Evolutionary conservation across 352 stramenopile species (phyloP).

Genomic region (Thalassiosira sp.): DNA sequence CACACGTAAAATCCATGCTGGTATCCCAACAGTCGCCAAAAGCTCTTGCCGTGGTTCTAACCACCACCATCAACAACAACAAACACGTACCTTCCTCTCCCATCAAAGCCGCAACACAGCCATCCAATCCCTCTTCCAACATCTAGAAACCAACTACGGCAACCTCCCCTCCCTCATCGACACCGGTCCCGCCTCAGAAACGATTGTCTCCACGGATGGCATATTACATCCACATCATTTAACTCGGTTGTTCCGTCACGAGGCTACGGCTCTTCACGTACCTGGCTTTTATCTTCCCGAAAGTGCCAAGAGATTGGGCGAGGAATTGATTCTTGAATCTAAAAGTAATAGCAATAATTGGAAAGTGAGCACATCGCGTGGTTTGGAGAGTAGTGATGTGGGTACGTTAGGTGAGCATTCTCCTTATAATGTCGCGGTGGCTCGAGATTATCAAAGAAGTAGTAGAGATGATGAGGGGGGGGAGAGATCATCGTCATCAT

Average conservation of each 20-base stretch:
- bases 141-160: conserved; percentile 60
- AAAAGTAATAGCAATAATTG: conserved; percentile 69
- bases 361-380: conserved; percentile 80
- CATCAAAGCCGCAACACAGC: conserved; percentile 31
- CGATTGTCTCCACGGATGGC: conserved; percentile 51
- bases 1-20: background rate
- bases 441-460: too few species aligned
- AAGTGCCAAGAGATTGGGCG: conserved; percentile 52
- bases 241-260: conserved; percentile 61
- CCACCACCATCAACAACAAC: background rate
- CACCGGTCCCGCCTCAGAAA: conserved; percentile 45
- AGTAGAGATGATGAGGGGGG: conserved; percentile 4
- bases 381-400: conserved; percentile 85
- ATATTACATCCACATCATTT: conserved; percentile 56
- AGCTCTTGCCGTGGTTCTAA: background rate
- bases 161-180: conserved; percentile 57
- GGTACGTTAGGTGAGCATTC: conserved; percentile 66
- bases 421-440: conserved; percentile 69
- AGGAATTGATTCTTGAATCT: conserved; percentile 56
- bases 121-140: conserved; percentile 59
- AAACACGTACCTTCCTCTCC: background rate
- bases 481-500: background rate
- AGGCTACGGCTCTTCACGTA: conserved; percentile 70
- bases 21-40: background rate
- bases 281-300: conserved; percentile 62